Conservation (phyloP, 2,329 filamentous ascomycete genomes). For the Phialophora expanda region DNA sequence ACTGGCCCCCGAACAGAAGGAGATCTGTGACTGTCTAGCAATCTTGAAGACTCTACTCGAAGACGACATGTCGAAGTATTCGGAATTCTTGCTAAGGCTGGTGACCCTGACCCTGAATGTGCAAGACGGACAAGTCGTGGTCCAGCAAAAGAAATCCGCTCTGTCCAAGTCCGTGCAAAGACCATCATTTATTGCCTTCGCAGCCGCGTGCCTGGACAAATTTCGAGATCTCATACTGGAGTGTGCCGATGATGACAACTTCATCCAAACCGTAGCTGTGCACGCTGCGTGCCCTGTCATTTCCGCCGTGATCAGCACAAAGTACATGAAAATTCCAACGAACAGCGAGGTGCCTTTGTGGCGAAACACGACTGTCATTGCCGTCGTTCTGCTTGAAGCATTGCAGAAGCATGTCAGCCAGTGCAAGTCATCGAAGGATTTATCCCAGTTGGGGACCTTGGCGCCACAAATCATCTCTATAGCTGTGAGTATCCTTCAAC, state of each 20-base stretch:
- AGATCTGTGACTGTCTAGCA: slow-evolving; percentile 25
- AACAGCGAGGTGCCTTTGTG: slow-evolving; percentile 76
- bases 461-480: slow-evolving; percentile 63
- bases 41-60: slow-evolving; percentile 40
- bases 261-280: slow-evolving; percentile 25
- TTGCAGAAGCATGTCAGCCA: slow-evolving; percentile 34
- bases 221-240: slow-evolving; percentile 29
- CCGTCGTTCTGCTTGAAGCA: slow-evolving; percentile 65
- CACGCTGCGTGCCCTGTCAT: slow-evolving; percentile 69
- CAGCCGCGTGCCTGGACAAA: slow-evolving; percentile 46
- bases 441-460: slow-evolving; percentile 14
- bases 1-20: slow-evolving; percentile 37
- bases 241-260: slow-evolving; percentile 16
- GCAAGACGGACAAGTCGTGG: slow-evolving; percentile 21
- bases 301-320: slow-evolving; percentile 71
- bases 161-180: slow-evolving; percentile 41
- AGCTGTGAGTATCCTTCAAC: slow-evolving; percentile 70
- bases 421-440: not conserved
- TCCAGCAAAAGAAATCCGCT: slow-evolving; percentile 23
- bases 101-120: slow-evolving; percentile 68
- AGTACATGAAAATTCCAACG: slow-evolving; percentile 76
- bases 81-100: slow-evolving; percentile 75
- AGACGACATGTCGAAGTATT: slow-evolving; percentile 67
- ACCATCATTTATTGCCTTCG: slow-evolving; percentile 87
- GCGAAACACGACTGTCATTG: slow-evolving; percentile 76